Evolutionary conservation across 148 eudicot genomes (phyloP).

Genomic region (Rhododendron henanense): DNA sequence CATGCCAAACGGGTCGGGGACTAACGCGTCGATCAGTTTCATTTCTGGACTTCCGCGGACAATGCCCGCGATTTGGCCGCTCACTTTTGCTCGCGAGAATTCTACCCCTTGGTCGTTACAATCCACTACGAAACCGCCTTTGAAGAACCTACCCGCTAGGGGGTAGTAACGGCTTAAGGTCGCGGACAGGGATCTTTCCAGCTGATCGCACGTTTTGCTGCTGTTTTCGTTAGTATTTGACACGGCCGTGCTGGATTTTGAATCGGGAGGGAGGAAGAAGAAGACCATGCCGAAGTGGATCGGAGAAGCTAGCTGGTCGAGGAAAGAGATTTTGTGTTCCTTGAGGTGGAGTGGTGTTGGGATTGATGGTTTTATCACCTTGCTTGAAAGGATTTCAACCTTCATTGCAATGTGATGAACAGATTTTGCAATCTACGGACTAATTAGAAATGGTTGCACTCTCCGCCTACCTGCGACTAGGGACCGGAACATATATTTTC

Average conservation of each 20-base stretch:
- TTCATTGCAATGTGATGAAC: background rate
- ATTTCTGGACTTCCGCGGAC: background rate
- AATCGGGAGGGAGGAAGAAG: background rate
- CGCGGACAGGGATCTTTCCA: background rate
- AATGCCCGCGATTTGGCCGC: background rate
- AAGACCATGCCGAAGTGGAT: background rate
- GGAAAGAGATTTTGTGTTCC: background rate
- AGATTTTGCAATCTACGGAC: background rate
- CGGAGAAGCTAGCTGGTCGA: conserved; percentile 9
- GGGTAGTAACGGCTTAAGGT: conserved; percentile 11
- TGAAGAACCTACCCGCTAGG: background rate
- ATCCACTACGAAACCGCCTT: background rate
- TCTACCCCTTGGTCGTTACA: conserved; percentile 9
- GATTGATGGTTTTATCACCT: conserved; percentile 9
- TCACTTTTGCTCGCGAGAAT: background rate
- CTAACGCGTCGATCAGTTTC: background rate
- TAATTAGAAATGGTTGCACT: background rate
- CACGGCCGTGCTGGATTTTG: background rate
- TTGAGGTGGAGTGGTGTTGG: conserved; percentile 7
- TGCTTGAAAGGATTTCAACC: conserved; percentile 15
- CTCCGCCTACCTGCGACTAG: background rate
- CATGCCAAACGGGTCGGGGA: background rate
- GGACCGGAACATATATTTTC: no score
- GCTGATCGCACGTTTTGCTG: background rate
- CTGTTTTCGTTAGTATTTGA: background rate